Evolutionary conservation across 768 basidiomycete species (phyloP).

Genomic region (Tulasnella sp.): DNA sequence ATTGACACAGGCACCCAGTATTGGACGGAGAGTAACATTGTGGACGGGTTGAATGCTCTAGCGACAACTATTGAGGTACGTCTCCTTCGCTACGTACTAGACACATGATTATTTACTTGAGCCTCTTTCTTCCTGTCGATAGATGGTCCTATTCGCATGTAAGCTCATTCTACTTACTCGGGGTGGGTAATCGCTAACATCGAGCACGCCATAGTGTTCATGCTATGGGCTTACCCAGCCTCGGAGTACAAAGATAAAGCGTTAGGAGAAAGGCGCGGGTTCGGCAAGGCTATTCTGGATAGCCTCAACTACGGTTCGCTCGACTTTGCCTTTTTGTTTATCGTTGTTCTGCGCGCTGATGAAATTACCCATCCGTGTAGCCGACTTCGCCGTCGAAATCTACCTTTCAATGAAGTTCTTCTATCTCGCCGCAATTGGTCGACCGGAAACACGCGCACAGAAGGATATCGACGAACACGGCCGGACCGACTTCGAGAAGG

Average conservation of each 20-base stretch:
- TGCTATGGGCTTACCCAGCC: conserved; percentile 75
- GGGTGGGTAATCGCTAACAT: not conserved
- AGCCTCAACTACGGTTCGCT: conserved; percentile 37
- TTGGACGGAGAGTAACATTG: conserved; percentile 77
- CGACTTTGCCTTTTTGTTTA: conserved; percentile 6
- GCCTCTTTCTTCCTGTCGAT: not conserved
- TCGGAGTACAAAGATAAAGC: conserved; percentile 43
- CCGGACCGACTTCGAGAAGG: conserved; percentile 14
- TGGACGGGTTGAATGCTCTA: conserved; percentile 73
- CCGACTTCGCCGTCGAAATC: conserved; percentile 60
- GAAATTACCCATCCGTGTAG: conserved; percentile 23
- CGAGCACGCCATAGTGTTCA: conserved; percentile 37
- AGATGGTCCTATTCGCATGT: conserved; percentile 76
- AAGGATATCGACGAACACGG: conserved; percentile 10
- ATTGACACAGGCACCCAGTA: conserved; percentile 47
- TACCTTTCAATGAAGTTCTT: conserved; percentile 50
- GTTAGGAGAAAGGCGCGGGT: conserved; percentile 29
- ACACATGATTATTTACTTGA: not conserved
- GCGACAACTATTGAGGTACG: conserved; percentile 72
- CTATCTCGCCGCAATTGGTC: conserved; percentile 31
- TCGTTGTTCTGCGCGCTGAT: conserved; percentile 6
- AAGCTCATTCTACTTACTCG: not conserved
- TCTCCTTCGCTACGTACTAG: not conserved
- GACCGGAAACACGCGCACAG: conserved; percentile 21
- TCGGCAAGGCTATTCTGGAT: conserved; percentile 66